These are phyloP conservation scores for Globisporangium perplexum DNA, from an alignment of 352 stramenopile genomes.

Conservation along the genomic window DNA sequence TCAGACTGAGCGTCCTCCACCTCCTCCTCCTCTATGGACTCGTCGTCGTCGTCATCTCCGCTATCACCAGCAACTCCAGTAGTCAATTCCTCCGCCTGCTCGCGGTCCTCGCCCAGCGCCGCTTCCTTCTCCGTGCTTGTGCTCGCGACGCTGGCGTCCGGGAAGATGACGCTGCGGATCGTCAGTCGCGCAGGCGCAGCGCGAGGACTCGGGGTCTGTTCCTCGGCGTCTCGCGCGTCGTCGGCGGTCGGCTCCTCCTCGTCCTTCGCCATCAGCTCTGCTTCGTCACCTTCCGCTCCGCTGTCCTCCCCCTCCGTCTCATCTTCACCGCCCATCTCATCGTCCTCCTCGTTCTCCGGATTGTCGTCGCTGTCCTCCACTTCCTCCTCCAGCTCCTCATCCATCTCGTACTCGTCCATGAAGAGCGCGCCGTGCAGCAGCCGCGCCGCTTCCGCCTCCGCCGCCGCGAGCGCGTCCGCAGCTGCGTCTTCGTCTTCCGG, in stretches of 20 bases:
- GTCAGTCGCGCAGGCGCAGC: background rate
- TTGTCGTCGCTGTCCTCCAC: background rate
- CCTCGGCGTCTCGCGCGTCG: background rate
- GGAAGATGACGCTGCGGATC: background rate
- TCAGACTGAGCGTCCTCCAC: too few species aligned
- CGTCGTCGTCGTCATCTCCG: too few species aligned
- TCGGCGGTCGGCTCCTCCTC: background rate
- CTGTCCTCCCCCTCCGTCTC: background rate
- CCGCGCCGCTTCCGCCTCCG: conserved; percentile 7
- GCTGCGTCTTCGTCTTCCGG: background rate
- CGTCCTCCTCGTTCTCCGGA: background rate
- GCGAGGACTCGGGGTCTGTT: background rate
- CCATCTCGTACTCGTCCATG: background rate
- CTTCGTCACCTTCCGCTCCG: background rate
- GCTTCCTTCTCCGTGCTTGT: background rate
- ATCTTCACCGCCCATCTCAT: background rate
- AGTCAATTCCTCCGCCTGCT: too few species aligned
- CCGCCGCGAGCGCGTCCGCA: conserved; percentile 9
- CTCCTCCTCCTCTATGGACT: too few species aligned
- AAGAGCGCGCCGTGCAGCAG: conserved; percentile 7
- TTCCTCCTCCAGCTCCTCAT: background rate
- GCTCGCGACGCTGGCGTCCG: background rate
- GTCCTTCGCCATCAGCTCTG: background rate
- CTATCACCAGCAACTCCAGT: too few species aligned
- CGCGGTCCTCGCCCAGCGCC: background rate